A percentile compares a stretch with the other conserved stretches of the same genome.
Evolutionary conservation across 495 filamentous ascomycete genomes (phyloP).

Genomic region (Pseudoneurospora amorphoporcata): DNA sequence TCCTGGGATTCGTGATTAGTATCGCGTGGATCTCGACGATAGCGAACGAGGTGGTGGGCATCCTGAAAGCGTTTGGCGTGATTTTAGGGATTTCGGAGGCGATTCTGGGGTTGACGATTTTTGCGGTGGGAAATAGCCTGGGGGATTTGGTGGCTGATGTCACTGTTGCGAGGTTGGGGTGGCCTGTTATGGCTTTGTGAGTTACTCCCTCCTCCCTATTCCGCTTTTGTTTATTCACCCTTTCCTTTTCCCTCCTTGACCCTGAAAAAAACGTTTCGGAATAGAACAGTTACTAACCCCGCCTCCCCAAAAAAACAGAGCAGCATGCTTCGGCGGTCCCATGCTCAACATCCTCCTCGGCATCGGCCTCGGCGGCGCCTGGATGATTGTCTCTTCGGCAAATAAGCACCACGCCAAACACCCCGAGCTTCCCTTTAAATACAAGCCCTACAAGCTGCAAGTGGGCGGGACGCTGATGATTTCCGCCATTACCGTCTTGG

Average conservation of each 20-base stretch:
- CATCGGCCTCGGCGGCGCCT: constrained; percentile 78
- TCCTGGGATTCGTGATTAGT: constrained; percentile 81
- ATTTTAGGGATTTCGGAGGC: constrained; percentile 92
- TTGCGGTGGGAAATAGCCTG: constrained; percentile 91
- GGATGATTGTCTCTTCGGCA: constrained; percentile 61
- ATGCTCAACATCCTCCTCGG: constrained; percentile 97
- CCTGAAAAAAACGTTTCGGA: no score
- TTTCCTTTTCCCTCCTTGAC: neutral
- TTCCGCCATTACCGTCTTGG: constrained; percentile 64
- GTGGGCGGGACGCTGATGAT: constrained; percentile 78
- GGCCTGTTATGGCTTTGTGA: constrained; percentile 89
- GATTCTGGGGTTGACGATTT: constrained; percentile 89
- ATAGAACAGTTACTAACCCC: neutral
- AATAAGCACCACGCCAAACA: constrained; percentile 45
- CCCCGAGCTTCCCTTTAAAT: constrained; percentile 39
- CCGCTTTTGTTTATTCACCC: neutral
- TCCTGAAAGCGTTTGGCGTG: constrained; percentile 88
- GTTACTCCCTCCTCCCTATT: constrained; percentile 11
- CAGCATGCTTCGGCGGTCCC: constrained; percentile 91
- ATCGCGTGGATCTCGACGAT: constrained; percentile 96
- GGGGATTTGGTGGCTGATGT: constrained; percentile 93
- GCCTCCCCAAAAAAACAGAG: constrained; percentile 21
- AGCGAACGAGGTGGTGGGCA: constrained; percentile 89
- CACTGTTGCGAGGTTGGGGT: constrained; percentile 84
- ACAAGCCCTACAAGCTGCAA: constrained; percentile 65